phyloP scores from a whole-genome alignment of 2,329 filamentous ascomycete genomes.

The Calonectria leucothoes region DNA sequence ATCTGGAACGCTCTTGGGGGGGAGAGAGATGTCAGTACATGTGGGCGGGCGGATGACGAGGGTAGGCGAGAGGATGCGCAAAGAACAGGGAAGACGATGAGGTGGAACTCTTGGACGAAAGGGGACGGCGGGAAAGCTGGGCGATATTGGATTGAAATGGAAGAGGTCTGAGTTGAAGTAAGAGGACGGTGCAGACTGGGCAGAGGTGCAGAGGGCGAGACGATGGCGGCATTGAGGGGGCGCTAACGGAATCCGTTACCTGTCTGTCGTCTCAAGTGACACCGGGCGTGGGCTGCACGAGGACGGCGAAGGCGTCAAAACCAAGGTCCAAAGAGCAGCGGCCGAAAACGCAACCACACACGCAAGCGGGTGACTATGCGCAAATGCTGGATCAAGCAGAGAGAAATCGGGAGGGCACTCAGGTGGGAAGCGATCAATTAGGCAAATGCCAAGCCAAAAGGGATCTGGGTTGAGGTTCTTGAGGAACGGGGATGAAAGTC shows the following conservation, averaged over 20 bases:
- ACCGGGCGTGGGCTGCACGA: conserved; percentile 18
- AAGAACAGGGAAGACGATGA: conserved; percentile 7
- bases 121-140: not conserved
- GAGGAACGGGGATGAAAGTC: not conserved
- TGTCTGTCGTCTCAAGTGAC: conserved; percentile 31
- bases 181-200: conserved; percentile 39
- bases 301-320: conserved; percentile 21
- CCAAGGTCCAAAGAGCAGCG: conserved; percentile 8
- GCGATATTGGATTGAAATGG: conserved; percentile 20
- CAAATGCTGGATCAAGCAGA: not conserved
- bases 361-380: not conserved
- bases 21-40: conserved; percentile 39
- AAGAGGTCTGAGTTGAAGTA: conserved; percentile 31
- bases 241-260: conserved; percentile 44
- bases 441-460: not conserved
- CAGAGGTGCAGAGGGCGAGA: conserved; percentile 35
- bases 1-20: conserved; percentile 30
- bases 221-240: conserved; percentile 43
- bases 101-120: not conserved
- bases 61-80: conserved; percentile 6
- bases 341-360: conserved; percentile 12
- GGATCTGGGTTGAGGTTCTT: not conserved
- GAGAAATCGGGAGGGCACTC: not conserved
- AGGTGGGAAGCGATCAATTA: not conserved
- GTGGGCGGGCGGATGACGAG: conserved; percentile 24